phyloP scores from a whole-genome alignment of 2,329 filamentous ascomycete genomes.

The Nigrospora osmanthi region DNA sequence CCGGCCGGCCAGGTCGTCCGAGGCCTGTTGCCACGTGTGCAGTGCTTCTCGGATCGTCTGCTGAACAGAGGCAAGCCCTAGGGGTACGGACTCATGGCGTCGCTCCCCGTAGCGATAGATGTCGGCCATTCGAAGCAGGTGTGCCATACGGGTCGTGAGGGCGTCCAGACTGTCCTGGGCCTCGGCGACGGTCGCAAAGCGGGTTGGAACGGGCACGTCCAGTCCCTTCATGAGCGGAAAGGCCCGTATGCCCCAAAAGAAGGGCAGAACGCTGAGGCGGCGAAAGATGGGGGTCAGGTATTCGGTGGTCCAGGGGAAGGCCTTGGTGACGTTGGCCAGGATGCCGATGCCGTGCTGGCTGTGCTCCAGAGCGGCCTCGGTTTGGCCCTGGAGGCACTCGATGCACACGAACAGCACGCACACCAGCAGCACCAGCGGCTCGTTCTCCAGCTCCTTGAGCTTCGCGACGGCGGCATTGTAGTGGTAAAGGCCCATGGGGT shows the following conservation, averaged over 20 bases:
- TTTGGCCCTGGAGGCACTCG: conserved; percentile 30
- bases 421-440: conserved; percentile 27
- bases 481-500: conserved; percentile 26
- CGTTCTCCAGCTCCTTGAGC: conserved; percentile 18
- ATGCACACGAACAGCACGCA: conserved; percentile 36
- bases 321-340: conserved; percentile 17
- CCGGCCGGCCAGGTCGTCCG: conserved; percentile 9
- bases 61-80: conserved; percentile 14
- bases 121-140: conserved; percentile 20
- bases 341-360: conserved; percentile 29
- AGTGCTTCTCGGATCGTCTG: conserved; percentile 11
- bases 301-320: conserved; percentile 19
- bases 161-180: conserved; percentile 22
- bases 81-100: conserved; percentile 5
- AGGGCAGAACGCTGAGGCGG: conserved; percentile 29
- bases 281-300: conserved; percentile 27
- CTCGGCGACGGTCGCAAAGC: conserved; percentile 13
- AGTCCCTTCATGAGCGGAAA: conserved; percentile 17
- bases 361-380: conserved; percentile 25
- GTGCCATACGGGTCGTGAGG: conserved; percentile 16
- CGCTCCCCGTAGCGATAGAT: conserved; percentile 14
- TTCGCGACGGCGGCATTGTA: conserved; percentile 32
- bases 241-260: conserved; percentile 24
- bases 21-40: conserved; percentile 19
- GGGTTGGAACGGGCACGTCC: conserved; percentile 10